Percentiles rank a stretch among this genome's conserved stretches.
phyloP scores from a whole-genome alignment of 78 protist species.

The Dictyostelium firmibasis region DNA sequence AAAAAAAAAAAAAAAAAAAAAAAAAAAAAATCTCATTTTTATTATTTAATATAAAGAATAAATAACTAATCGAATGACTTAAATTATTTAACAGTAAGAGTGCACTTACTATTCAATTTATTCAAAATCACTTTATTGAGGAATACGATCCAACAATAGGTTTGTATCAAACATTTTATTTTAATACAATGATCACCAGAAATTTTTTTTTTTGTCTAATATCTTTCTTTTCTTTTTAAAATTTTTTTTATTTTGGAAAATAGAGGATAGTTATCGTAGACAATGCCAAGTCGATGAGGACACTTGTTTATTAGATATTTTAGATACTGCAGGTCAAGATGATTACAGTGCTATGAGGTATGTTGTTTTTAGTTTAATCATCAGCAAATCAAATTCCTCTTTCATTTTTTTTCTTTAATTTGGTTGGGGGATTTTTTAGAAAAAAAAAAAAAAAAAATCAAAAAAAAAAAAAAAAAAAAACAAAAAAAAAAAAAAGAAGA shows the following conservation, averaged over 20 bases:
- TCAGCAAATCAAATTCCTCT: not conserved
- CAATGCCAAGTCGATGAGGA: slow-evolving; percentile 90
- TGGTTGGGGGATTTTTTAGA: too few relatives aligned
- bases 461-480: not conserved
- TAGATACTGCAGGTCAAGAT: slow-evolving; percentile 95
- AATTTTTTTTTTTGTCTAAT: not conserved
- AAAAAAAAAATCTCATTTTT: not conserved
- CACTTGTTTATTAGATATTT: slow-evolving; percentile 86
- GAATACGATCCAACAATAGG: slow-evolving; percentile 93
- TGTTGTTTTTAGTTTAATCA: slow-evolving; percentile 24
- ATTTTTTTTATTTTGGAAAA: not conserved
- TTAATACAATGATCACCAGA: not conserved
- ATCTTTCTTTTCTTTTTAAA: too few relatives aligned
- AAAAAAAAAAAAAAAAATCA: not conserved
- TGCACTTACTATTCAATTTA: slow-evolving; percentile 85
- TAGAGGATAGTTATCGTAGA: slow-evolving; percentile 88
- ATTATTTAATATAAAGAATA: not conserved
- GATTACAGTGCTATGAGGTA: slow-evolving; percentile 89
- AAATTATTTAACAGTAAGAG: not conserved
- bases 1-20: not conserved
- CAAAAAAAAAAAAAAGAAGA: not conserved
- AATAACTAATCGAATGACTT: not conserved
- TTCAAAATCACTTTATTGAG: slow-evolving; percentile 87
- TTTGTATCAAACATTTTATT: not conserved
- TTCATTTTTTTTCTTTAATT: not conserved